Conservation (phyloP, 2,329 filamentous ascomycete species). For the Sclerotinia glacialis region DNA sequence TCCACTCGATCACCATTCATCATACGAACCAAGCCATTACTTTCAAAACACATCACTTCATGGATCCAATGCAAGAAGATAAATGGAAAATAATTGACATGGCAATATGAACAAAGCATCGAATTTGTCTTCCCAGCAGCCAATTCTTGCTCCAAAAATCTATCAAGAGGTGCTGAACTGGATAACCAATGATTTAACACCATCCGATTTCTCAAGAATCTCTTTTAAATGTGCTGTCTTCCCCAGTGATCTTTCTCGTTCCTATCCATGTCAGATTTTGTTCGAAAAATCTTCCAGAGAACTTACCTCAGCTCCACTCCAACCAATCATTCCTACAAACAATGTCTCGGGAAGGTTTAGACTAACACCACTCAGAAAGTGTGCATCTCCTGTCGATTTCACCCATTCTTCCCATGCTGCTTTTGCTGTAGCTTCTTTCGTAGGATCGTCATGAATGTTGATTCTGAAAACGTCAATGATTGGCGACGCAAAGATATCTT, state of each 20-base stretch:
- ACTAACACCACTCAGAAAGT: constrained; percentile 7
- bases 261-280: constrained; percentile 8
- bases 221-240: neutral
- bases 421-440: neutral
- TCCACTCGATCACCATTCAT: no score
- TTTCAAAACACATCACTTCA: no score
- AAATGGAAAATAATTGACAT: no score
- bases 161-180: neutral
- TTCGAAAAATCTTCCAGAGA: no score
- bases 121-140: neutral
- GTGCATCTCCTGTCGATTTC: neutral
- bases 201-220: neutral
- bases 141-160: neutral
- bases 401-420: neutral
- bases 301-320: constrained; percentile 15
- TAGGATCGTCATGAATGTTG: neutral
- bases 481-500: constrained; percentile 6
- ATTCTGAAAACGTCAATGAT: constrained; percentile 12
- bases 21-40: no score
- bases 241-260: neutral
- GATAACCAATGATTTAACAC: constrained; percentile 5
- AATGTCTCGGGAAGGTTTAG: constrained; percentile 4
- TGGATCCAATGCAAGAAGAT: no score
- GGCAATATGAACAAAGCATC: neutral
- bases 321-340: constrained; percentile 7